Conservation (phyloP, 2,329 filamentous ascomycete species). For the Lecanicillium sp. region DNA sequence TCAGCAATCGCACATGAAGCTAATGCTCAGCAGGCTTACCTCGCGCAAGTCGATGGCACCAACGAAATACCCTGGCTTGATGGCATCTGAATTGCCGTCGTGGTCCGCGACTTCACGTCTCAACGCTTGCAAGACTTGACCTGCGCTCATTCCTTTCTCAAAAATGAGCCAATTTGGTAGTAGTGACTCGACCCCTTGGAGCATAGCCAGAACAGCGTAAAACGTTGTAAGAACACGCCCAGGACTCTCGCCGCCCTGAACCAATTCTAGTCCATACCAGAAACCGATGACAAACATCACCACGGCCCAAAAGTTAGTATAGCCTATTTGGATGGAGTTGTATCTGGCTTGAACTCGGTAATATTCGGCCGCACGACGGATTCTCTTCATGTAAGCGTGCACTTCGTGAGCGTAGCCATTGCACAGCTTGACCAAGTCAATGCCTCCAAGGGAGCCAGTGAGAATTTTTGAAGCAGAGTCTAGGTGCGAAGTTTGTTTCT, state of each 20-base stretch:
- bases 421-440: slow-evolving; percentile 82
- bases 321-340: slow-evolving; percentile 65
- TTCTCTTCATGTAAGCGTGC: slow-evolving; percentile 54
- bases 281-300: slow-evolving; percentile 83
- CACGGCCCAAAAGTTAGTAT: slow-evolving; percentile 67
- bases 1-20: slow-evolving; percentile 13
- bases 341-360: slow-evolving; percentile 64
- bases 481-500: slow-evolving; percentile 61
- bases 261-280: slow-evolving; percentile 73
- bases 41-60: slow-evolving; percentile 66
- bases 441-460: slow-evolving; percentile 62
- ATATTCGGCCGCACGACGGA: slow-evolving; percentile 52
- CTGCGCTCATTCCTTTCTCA: slow-evolving; percentile 73
- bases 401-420: slow-evolving; percentile 68
- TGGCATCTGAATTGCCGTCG: slow-evolving; percentile 7
- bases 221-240: slow-evolving; percentile 77
- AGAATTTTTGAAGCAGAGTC: slow-evolving; percentile 65
- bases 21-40: slow-evolving; percentile 49
- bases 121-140: slow-evolving; percentile 51
- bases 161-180: slow-evolving; percentile 72
- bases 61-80: slow-evolving; percentile 39
- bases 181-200: slow-evolving; percentile 67
- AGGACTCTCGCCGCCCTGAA: slow-evolving; percentile 53
- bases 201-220: slow-evolving; percentile 70
- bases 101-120: slow-evolving; percentile 23